phyloP scores from a whole-genome alignment of 768 basidiomycete genomes.

The Imleria badia region DNA sequence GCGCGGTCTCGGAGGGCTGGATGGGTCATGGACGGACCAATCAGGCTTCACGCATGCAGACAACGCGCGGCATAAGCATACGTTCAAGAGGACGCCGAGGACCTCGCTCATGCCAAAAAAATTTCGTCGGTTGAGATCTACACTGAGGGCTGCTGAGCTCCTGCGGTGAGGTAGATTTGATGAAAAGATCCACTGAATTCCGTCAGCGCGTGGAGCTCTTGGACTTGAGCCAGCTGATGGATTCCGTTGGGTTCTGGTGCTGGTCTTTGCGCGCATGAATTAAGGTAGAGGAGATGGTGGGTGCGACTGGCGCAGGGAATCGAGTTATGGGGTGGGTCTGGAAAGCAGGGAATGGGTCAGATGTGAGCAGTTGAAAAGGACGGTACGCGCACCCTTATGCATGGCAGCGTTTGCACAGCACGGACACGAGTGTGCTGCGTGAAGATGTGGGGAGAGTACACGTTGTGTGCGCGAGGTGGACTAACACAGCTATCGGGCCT shows the following conservation, averaged over 20 bases:
- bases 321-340: conserved; percentile 1
- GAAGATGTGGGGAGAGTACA: conserved; percentile 22
- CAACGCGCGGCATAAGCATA: conserved; percentile 35
- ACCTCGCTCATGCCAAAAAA: conserved; percentile 83
- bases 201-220: conserved; percentile 34
- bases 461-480: conserved; percentile 27
- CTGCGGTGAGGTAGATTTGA: conserved; percentile 66
- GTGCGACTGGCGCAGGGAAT: conserved; percentile 11
- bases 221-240: conserved; percentile 23
- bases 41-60: conserved; percentile 4
- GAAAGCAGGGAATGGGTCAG: conserved; percentile 2
- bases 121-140: conserved; percentile 63
- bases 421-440: conserved; percentile 33
- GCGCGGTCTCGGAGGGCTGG: conserved; percentile 77
- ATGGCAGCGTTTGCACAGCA: conserved; percentile 30
- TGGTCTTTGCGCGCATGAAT: conserved; percentile 28
- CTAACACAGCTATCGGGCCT: neutral
- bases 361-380: conserved; percentile 20
- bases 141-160: conserved; percentile 57
- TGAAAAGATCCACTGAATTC: conserved; percentile 74
- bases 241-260: conserved; percentile 25
- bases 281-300: conserved; percentile 2
- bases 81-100: conserved; percentile 71
- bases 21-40: conserved; percentile 9
- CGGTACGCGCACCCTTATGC: conserved; percentile 26